Evolutionary conservation across 148 eudicot species (phyloP), one percentile per base, ranked within the genome.

Genomic region (Euryodendron excelsum): DNA sequence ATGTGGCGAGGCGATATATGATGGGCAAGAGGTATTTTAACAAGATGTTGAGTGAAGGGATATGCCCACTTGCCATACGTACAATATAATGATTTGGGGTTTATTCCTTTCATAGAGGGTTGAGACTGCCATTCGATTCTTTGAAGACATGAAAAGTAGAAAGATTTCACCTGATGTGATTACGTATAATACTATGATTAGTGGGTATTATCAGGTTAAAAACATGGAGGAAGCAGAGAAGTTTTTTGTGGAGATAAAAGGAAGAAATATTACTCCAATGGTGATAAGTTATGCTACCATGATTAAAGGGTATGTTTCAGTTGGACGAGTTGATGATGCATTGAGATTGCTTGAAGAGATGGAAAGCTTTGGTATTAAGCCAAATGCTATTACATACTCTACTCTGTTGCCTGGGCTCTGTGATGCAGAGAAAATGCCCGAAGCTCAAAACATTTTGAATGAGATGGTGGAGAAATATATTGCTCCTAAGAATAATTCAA

Each of bases 21-120:
- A 95, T 95, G 98, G 94, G 93, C 6, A 93, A 95, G 87, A 85
- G 97, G 85, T 91, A 91, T 69, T 95, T 89, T 69, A 95, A 95
- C 76, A 90, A 90, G 90, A 95, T 95, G 98, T 78, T 91, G 83
- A 79, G 67, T 45, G 97, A 93, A 82, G 97, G 96, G 64, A 87
- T 95, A 45, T 87, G 41, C 98, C 98, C 12, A 90, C 91, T 55
- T 76, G 83, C 70, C 92, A 89, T 58, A 95, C 98, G 0, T 95
- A 85, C 77, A 93, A 93, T 83, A 4, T 87, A 31, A 78, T 95
- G 88, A 82, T 95, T 52, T 95, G 98, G 97, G 98, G 98, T 0
- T 95, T 95, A 63, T 93, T 95, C 79, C 91, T 95, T 28, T 87
- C 90, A 15, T 81, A 82, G 37, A 88, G 75, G 66, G 83, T 82